Evolutionary conservation across 257 asterid species (phyloP), one percentile per base, ranked within the genome.

Genomic region (Nemophila menziesii): DNA sequence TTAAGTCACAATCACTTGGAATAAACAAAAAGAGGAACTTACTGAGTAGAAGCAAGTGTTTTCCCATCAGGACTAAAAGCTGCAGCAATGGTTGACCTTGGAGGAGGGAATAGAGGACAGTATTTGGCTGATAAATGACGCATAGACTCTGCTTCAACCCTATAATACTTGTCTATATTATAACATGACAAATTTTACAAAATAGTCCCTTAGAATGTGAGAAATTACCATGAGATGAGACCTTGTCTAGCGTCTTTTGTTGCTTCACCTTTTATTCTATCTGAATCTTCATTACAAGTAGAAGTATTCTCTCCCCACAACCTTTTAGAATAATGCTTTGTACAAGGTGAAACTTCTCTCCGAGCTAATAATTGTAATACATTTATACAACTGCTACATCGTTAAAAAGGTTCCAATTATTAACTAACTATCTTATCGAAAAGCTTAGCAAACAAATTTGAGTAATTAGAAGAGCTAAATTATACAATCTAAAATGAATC

Each of bases 1-100:
- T 7, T 29, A 10, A 29, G 2, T 29, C 36, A 29, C 36, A 29
- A 29, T 29, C 36, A 10, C 22, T 3, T 38, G 14, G 44, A 39
- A 24, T 20, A 39, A 16, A 8, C 16, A 19, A 8, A 20, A 5
- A 13, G 5, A 17, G 13, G 24, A 27, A 61, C 60, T 69, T 51
- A 89, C 97, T 89, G 97, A 22, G 97, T 89, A 53, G 97, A 89
- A 51, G 97, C 97, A 65, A 89, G 92, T 38, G 80, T 76, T 59
- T 66, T 78, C 24, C 97, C 97, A 64, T 89, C 93, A 51, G 97
- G 84, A 68, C 95, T 79, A 66, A 89, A 89, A 19, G 97, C 93
- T 20, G 94, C 97, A 12, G 97, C 97, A 50, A 89, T 89, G 46
- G 97, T 89, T 24, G 97, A 89, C 74, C 95, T 78, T 5, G 97